These are phyloP conservation scores for Scleroderma citrinum DNA, from an alignment of 768 basidiomycete species.

Conservation along the genomic window DNA sequence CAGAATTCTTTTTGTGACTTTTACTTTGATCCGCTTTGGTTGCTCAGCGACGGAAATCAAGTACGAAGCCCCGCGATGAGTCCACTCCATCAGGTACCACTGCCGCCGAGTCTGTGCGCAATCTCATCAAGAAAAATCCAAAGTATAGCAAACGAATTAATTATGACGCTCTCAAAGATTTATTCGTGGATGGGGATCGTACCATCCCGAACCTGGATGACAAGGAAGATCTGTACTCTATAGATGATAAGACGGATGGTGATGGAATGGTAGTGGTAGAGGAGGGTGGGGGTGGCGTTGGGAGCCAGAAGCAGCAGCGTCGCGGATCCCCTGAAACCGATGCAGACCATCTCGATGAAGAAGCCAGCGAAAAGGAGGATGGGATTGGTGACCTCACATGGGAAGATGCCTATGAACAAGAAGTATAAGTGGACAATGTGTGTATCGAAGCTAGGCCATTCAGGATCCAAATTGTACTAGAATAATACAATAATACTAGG, in stretches of 20 bases:
- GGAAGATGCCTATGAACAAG: conserved; percentile 66
- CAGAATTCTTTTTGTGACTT: conserved; percentile 17
- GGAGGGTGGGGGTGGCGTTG: conserved; percentile 32
- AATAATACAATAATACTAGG: not conserved
- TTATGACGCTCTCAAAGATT: conserved; percentile 79
- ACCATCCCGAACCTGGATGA: conserved; percentile 30
- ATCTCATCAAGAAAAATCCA: conserved; percentile 74
- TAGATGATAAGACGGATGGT: conserved; percentile 45
- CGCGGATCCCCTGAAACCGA: not conserved
- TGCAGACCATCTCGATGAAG: conserved; percentile 7
- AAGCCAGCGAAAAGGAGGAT: conserved; percentile 18
- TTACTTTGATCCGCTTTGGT: conserved; percentile 8
- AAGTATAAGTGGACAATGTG: conserved; percentile 35
- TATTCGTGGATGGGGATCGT: conserved; percentile 50
- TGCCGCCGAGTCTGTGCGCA: conserved; percentile 30
- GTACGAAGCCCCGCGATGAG: conserved; percentile 65
- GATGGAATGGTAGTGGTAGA: conserved; percentile 33
- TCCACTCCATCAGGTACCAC: conserved; percentile 43
- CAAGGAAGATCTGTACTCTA: conserved; percentile 47
- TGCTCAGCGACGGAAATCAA: conserved; percentile 61
- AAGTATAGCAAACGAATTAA: conserved; percentile 93
- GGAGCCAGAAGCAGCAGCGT: conserved; percentile 30
- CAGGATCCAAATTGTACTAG: not conserved
- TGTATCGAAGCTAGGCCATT: not conserved
- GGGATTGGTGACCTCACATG: conserved; percentile 35